Conservation (phyloP, 345 rosid genomes). For the Dipteronia sinensis region DNA sequence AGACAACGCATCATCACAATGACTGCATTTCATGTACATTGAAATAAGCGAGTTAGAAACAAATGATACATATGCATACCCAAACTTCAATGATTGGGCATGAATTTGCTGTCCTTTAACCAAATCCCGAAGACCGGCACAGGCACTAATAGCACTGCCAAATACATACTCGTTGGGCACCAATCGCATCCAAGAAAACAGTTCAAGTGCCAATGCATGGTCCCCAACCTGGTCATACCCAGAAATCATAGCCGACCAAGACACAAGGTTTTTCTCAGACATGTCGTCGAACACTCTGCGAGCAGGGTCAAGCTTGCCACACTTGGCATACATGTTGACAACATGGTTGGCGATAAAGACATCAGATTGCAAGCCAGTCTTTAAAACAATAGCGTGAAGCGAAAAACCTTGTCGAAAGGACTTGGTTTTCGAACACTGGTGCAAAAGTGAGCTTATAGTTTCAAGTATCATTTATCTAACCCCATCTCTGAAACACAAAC, state of each 20-base stretch:
- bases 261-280: constrained; percentile 53
- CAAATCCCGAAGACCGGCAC: constrained; percentile 38
- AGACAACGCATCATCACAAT: constrained; percentile 40
- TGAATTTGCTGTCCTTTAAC: constrained; percentile 51
- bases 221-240: constrained; percentile 52
- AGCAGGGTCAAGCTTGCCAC: constrained; percentile 41
- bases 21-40: constrained; percentile 59
- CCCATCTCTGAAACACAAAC: too few relatives aligned
- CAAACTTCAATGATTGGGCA: constrained; percentile 51
- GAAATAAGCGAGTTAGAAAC: constrained; percentile 61
- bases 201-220: constrained; percentile 36
- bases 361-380: constrained; percentile 40
- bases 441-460: constrained; percentile 42
- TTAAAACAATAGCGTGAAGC: constrained; percentile 49
- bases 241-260: constrained; percentile 72
- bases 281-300: constrained; percentile 58
- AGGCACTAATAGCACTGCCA: constrained; percentile 49
- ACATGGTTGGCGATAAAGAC: constrained; percentile 50
- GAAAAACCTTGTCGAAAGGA: constrained; percentile 42
- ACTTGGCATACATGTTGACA: constrained; percentile 58
- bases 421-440: constrained; percentile 49
- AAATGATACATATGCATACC: constrained; percentile 41
- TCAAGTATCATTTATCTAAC: constrained; percentile 29
- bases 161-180: constrained; percentile 57
- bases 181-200: constrained; percentile 38